Conservation (phyloP, 2,329 filamentous ascomycete genomes). For the Colletotrichum cereale region DNA sequence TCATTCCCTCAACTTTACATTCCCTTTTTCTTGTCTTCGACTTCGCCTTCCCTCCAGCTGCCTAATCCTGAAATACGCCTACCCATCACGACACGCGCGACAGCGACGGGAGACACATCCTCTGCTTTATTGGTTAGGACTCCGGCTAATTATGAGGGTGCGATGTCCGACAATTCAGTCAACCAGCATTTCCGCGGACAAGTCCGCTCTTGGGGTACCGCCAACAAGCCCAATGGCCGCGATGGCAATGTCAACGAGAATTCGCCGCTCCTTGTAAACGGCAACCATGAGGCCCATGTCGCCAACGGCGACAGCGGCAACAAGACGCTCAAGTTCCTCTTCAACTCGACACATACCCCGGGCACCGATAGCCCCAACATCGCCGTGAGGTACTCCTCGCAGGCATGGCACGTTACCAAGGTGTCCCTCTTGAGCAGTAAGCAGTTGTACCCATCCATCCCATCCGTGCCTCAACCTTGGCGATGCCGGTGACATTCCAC, state of each 20-base stretch:
- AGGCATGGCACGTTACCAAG: conserved; percentile 68
- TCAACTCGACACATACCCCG: conserved; percentile 63
- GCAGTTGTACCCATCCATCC: conserved; percentile 45
- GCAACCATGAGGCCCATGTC: conserved; percentile 45
- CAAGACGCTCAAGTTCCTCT: conserved; percentile 58
- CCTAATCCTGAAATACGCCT: conserved; percentile 11
- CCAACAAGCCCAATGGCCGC: conserved; percentile 43
- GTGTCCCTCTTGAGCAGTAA: conserved; percentile 70
- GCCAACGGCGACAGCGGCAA: conserved; percentile 41
- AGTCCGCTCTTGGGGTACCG: conserved; percentile 43
- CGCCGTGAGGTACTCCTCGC: conserved; percentile 59
- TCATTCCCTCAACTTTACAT: conserved; percentile 33
- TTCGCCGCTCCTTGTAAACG: conserved; percentile 57
- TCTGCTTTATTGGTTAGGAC: conserved; percentile 15
- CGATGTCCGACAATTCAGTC: conserved; percentile 48
- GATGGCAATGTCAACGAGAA: conserved; percentile 50
- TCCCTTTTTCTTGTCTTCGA: conserved; percentile 19
- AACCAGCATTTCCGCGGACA: conserved; percentile 46
- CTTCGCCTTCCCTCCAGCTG: conserved; percentile 3
- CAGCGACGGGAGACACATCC: conserved; percentile 23
- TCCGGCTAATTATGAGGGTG: conserved; percentile 49
- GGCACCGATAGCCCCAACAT: conserved; percentile 63
- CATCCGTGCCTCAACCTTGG: no score
- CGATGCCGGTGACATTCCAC: neutral
- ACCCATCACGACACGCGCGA: conserved; percentile 15